Conservation (phyloP, 2,329 filamentous ascomycete species). For the Zymoseptoria pseudotritici region DNA sequence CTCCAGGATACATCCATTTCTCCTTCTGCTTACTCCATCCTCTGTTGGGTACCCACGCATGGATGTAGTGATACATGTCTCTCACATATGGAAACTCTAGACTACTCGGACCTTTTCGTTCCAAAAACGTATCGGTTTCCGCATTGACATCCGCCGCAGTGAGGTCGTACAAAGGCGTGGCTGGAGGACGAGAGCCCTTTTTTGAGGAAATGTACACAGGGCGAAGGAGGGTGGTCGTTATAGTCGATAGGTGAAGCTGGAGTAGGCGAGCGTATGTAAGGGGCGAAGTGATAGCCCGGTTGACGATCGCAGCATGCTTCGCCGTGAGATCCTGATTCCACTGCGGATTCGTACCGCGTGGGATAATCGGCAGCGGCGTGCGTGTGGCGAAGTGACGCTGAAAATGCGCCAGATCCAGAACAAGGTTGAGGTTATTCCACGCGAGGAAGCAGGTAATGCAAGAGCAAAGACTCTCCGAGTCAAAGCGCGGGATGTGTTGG, state of each 20-base stretch:
- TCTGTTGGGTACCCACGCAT: slow-evolving; percentile 51
- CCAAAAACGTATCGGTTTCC: slow-evolving; percentile 46
- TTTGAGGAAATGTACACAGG: slow-evolving; percentile 19
- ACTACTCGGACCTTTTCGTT: slow-evolving; percentile 44
- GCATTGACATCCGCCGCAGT: slow-evolving; percentile 38
- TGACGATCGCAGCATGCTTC: slow-evolving; percentile 39
- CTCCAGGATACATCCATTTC: slow-evolving; percentile 43
- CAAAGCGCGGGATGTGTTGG: slow-evolving; percentile 44
- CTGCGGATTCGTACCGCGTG: slow-evolving; percentile 39
- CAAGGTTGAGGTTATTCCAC: slow-evolving; percentile 50
- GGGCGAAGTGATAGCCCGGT: slow-evolving; percentile 40
- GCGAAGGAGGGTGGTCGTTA: slow-evolving; percentile 38
- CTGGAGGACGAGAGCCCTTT: slow-evolving; percentile 8
- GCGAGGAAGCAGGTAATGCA: slow-evolving; percentile 50
- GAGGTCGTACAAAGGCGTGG: slow-evolving; percentile 38
- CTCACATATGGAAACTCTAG: slow-evolving; percentile 49
- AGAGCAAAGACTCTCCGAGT: slow-evolving; percentile 46
- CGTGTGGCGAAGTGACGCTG: slow-evolving; percentile 45
- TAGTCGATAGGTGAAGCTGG: slow-evolving; percentile 43
- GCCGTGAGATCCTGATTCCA: slow-evolving; percentile 46
- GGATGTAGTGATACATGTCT: slow-evolving; percentile 53
- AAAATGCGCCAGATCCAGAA: slow-evolving; percentile 52
- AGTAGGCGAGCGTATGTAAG: slow-evolving; percentile 47
- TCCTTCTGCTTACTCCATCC: slow-evolving; percentile 43
- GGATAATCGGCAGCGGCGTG: slow-evolving; percentile 46